A percentile compares a stretch with the other conserved stretches of the same genome.
Conservation (phyloP, 2,329 filamentous ascomycete genomes). For the Aspergillus luchuensis region DNA sequence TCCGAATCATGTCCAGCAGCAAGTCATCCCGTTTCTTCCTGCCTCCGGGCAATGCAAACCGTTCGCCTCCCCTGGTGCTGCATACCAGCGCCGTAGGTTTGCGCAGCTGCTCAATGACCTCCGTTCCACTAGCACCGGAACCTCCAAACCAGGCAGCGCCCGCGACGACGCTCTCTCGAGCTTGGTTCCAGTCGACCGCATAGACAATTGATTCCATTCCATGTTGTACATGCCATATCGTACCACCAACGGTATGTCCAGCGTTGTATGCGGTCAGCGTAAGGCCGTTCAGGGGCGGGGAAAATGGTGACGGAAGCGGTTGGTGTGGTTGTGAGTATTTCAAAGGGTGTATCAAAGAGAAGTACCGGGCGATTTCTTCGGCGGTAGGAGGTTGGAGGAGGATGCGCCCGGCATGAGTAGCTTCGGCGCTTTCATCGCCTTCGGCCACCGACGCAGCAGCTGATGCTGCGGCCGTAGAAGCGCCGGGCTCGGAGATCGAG, state of each 20-base stretch:
- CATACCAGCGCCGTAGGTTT: conserved; percentile 94
- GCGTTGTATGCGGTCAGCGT: conserved; percentile 97
- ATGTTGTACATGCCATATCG: conserved; percentile 98
- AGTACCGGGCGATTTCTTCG: conserved; percentile 91
- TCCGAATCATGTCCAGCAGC: conserved; percentile 76
- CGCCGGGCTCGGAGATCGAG: conserved; percentile 63
- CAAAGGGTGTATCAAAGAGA: conserved; percentile 83
- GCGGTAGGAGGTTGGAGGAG: conserved; percentile 70
- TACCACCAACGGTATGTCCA: conserved; percentile 91
- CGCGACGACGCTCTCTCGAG: conserved; percentile 90
- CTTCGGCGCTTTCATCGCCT: conserved; percentile 35
- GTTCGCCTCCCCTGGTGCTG: conserved; percentile 78
- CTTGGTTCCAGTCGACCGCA: conserved; percentile 97
- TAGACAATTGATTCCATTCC: conserved; percentile 96
- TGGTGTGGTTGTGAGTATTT: conserved; percentile 98
- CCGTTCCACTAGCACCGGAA: conserved; percentile 74
- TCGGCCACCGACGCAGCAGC: conserved; percentile 33
- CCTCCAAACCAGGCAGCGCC: conserved; percentile 93
- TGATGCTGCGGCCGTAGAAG: conserved; percentile 47
- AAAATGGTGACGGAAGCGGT: conserved; percentile 81
- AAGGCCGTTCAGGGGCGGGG: conserved; percentile 83
- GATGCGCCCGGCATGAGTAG: conserved; percentile 44
- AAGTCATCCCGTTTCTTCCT: conserved; percentile 82
- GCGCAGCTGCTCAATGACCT: conserved; percentile 89
- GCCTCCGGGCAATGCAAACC: conserved; percentile 68